Evolutionary conservation across 257 asterid species (phyloP).

Genomic region (Solanum peruvianum): DNA sequence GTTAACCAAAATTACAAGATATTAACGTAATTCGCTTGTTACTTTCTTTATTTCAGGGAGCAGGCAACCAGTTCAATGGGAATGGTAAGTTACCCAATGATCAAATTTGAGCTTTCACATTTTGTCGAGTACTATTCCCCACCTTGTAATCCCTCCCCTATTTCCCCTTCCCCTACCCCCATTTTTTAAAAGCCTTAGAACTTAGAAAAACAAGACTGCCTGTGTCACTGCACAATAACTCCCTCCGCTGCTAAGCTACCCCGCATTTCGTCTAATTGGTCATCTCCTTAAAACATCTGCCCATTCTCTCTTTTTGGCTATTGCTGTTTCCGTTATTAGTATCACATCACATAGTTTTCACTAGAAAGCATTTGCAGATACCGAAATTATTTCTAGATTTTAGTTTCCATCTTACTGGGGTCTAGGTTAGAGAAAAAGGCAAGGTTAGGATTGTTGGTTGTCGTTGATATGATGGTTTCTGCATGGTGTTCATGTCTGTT

Average conservation of each 20-base stretch:
- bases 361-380: neutral
- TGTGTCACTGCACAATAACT: neutral
- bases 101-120: neutral
- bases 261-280: neutral
- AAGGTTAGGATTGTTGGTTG: neutral
- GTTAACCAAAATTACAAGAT: neutral
- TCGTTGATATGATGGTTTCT: neutral
- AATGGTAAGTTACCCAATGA: conserved; percentile 12
- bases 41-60: conserved; percentile 43
- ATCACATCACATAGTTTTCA: neutral
- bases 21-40: neutral
- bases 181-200: neutral
- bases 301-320: neutral
- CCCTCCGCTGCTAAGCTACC: neutral
- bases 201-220: neutral
- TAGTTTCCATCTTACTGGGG: neutral
- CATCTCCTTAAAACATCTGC: neutral
- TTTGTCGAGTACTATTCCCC: neutral
- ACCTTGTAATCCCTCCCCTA: neutral
- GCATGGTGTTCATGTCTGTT: neutral
- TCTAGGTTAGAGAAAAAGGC: neutral
- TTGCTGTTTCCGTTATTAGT: neutral
- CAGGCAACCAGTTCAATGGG: conserved; percentile 53
- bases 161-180: neutral
- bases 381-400: neutral